Conservation (phyloP, 2,329 filamentous ascomycete genomes). For the Claviceps monticola region DNA sequence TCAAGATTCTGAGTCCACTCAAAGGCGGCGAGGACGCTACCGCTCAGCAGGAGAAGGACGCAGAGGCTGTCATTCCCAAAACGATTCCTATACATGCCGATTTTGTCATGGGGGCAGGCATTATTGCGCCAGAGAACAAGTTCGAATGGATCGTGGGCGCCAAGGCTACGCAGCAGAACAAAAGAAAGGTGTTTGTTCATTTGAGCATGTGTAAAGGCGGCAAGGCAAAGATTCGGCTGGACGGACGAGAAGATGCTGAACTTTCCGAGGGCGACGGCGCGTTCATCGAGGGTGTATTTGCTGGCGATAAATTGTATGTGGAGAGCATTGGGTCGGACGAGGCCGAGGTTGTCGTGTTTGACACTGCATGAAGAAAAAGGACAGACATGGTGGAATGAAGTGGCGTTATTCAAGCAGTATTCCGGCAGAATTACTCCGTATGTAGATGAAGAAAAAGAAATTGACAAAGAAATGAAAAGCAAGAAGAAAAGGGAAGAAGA, state of each 20-base stretch:
- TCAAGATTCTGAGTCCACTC: slow-evolving; percentile 63
- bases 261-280: slow-evolving; percentile 70
- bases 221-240: slow-evolving; percentile 56
- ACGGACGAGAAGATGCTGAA: slow-evolving; percentile 47
- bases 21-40: slow-evolving; percentile 51
- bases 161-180: slow-evolving; percentile 32
- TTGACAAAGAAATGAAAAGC: too few species aligned
- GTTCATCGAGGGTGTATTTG: slow-evolving; percentile 52
- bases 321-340: slow-evolving; percentile 56
- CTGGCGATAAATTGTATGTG: slow-evolving; percentile 48
- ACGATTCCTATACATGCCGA: slow-evolving; percentile 78
- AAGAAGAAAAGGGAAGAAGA: too few species aligned
- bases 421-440: background rate
- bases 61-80: slow-evolving; percentile 44
- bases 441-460: background rate
- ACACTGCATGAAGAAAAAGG: slow-evolving; percentile 31
- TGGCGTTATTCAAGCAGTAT: background rate
- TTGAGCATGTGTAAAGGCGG: slow-evolving; percentile 67
- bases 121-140: slow-evolving; percentile 49
- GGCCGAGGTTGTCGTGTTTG: slow-evolving; percentile 55
- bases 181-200: slow-evolving; percentile 68
- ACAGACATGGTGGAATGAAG: background rate
- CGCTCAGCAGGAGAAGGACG: slow-evolving; percentile 46
- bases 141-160: slow-evolving; percentile 64
- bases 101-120: slow-evolving; percentile 66